Percentiles rank a stretch among this genome's conserved stretches.
phyloP scores from a whole-genome alignment of 148 eudicot species.

The Camellia sinensis region DNA sequence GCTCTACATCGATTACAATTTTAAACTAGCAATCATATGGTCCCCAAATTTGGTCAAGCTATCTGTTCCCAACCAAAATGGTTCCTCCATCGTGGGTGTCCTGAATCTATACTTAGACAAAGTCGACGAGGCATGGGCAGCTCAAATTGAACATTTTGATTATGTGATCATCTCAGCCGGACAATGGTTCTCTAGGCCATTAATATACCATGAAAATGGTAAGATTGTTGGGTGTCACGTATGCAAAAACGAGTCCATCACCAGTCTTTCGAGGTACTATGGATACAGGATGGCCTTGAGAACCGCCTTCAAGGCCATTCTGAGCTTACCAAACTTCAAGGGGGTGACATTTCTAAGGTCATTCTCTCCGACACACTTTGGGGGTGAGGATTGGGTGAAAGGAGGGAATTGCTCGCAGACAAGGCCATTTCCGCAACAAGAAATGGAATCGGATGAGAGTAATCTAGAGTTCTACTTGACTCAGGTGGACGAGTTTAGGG shows the following conservation, averaged over 20 bases:
- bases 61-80: slow-evolving; percentile 3
- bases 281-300: slow-evolving; percentile 44
- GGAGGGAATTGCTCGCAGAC: slow-evolving; percentile 47
- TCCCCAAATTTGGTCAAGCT: slow-evolving; percentile 22
- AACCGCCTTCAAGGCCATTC: slow-evolving; percentile 42
- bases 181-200: slow-evolving; percentile 47
- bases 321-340: slow-evolving; percentile 30
- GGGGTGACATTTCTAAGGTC: slow-evolving; percentile 41
- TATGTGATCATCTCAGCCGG: slow-evolving; percentile 45
- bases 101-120: slow-evolving; percentile 44
- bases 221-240: slow-evolving; percentile 40
- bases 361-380: slow-evolving; percentile 46
- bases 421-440: slow-evolving; percentile 29
- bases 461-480: slow-evolving; percentile 46
- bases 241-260: slow-evolving; percentile 35
- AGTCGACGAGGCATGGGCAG: slow-evolving; percentile 36
- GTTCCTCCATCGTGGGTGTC: slow-evolving; percentile 21
- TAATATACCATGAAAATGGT: slow-evolving; percentile 37
- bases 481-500: slow-evolving; percentile 50
- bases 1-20: slow-evolving; percentile 21
- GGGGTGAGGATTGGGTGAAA: slow-evolving; percentile 46
- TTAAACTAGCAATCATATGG: slow-evolving; percentile 25
- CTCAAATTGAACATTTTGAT: slow-evolving; percentile 39
- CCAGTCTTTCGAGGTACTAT: slow-evolving; percentile 30
- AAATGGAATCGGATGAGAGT: slow-evolving; percentile 28